Evolutionary conservation across 108 stramenopile species (phyloP).

Genomic region (Skeletonema grethae): DNA sequence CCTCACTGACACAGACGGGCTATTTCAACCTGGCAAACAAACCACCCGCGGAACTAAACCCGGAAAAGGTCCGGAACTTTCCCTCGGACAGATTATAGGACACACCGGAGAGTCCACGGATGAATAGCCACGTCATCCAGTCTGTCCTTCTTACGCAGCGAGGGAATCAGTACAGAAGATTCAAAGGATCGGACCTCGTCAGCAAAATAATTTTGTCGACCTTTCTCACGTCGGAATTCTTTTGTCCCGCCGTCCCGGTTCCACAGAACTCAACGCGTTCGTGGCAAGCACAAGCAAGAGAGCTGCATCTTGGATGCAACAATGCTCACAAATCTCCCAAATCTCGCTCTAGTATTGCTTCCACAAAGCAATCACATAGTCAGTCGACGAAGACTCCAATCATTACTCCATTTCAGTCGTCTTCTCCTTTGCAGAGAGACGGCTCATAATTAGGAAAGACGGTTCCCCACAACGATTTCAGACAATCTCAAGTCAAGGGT

Average conservation of each 20-base stretch:
- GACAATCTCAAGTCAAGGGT: constrained; percentile 43
- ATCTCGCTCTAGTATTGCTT: not conserved
- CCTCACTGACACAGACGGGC: too few species aligned
- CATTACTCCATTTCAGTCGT: constrained; percentile 9
- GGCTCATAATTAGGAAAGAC: constrained; percentile 27
- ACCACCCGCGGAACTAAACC: too few species aligned
- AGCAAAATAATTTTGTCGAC: not conserved
- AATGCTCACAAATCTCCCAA: not conserved
- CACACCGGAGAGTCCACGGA: too few species aligned
- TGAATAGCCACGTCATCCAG: not conserved
- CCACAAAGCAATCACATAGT: not conserved
- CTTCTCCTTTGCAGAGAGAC: constrained; percentile 16
- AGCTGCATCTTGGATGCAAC: too few species aligned
- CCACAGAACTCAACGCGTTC: not conserved
- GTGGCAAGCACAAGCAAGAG: too few species aligned
- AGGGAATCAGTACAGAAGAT: not conserved
- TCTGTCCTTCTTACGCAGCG: not conserved
- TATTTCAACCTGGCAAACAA: too few species aligned
- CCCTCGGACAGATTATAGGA: too few species aligned
- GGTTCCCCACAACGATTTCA: constrained; percentile 32
- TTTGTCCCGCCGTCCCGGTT: not conserved
- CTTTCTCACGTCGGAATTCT: not conserved
- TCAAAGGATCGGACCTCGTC: not conserved
- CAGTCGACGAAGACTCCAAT: not conserved
- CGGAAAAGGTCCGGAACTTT: not conserved